Percentiles rank a stretch among this genome's conserved stretches.
These are phyloP conservation scores for Sporothrix curviconia DNA, from an alignment of 2,329 filamentous ascomycete genomes.

Conservation along the genomic window DNA sequence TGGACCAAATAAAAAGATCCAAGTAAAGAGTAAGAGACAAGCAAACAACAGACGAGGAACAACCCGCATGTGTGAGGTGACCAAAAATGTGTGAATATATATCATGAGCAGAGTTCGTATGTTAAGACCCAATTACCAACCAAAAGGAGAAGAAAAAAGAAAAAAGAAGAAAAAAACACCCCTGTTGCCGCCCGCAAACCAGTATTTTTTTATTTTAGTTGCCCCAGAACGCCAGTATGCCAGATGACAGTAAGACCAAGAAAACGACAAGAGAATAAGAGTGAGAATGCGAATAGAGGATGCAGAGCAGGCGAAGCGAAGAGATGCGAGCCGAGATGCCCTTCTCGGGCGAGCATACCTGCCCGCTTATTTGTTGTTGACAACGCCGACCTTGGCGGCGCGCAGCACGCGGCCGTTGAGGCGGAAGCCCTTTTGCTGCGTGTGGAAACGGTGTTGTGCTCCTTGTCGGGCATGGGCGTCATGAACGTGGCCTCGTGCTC, in stretches of 20 bases:
- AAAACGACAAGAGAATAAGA: not conserved
- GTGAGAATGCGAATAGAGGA: not conserved
- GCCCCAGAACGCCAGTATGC: constrained; percentile 17
- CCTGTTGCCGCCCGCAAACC: not conserved
- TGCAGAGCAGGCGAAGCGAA: not conserved
- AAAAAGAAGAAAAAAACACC: not conserved
- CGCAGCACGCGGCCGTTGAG: constrained; percentile 85
- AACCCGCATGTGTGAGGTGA: too few species aligned
- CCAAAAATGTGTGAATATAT: constrained; percentile 1
- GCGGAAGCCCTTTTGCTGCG: constrained; percentile 92
- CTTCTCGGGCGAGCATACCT: too few species aligned
- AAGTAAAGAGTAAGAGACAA: not conserved
- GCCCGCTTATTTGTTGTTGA: constrained; percentile 61
- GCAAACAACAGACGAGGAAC: not conserved
- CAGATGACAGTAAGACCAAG: not conserved
- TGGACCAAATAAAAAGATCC: not conserved
- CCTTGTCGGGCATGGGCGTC: constrained; percentile 78
- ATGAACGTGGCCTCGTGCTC: constrained; percentile 95
- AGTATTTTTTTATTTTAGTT: not conserved
- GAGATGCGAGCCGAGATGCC: too few species aligned
- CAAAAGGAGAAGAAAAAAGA: too few species aligned
- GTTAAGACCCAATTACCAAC: constrained; percentile 7
- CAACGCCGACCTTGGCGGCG: constrained; percentile 92
- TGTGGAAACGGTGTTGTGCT: constrained; percentile 87
- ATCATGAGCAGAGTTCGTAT: constrained; percentile 21